These are phyloP conservation scores for Agastache rugosa DNA, from an alignment of 257 asterid species.

Conservation along the genomic window DNA sequence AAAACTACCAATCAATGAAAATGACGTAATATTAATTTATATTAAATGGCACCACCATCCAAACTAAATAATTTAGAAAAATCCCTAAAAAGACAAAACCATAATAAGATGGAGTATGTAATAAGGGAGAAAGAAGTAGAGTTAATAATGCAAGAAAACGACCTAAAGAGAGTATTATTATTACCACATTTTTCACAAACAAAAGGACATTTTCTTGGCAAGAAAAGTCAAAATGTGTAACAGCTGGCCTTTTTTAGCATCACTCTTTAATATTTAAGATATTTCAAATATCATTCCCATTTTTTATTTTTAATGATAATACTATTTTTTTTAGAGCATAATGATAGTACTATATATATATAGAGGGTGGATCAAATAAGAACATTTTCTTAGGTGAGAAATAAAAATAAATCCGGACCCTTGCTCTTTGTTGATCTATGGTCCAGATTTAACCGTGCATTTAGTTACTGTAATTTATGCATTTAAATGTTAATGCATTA, in stretches of 20 bases:
- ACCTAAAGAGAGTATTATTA: slow-evolving; percentile 24
- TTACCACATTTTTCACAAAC: slow-evolving; percentile 22
- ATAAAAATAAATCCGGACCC: too few species aligned
- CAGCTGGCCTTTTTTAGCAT: slow-evolving; percentile 5
- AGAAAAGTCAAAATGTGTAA: slow-evolving; percentile 33
- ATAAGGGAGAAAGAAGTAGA: slow-evolving; percentile 3
- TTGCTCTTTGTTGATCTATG: too few species aligned
- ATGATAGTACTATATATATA: too few species aligned
- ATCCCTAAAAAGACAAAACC: slow-evolving; percentile 35
- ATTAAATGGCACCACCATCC: slow-evolving; percentile 25
- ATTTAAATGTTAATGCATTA: too few species aligned
- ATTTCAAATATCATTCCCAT: neutral
- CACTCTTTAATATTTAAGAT: too few species aligned
- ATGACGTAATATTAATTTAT: slow-evolving; percentile 35
- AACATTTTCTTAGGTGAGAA: too few species aligned
- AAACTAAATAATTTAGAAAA: slow-evolving; percentile 18
- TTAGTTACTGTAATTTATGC: too few species aligned
- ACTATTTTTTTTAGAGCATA: too few species aligned
- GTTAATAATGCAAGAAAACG: slow-evolving; percentile 33
- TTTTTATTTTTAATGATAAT: too few species aligned
- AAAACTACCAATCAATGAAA: slow-evolving; percentile 39
- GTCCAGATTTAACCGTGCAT: too few species aligned
- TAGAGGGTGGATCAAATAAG: too few species aligned
- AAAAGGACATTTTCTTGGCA: slow-evolving; percentile 30
- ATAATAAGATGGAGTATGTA: slow-evolving; percentile 26